These are phyloP conservation scores for Rhizomucor pusillus DNA, from an alignment of 371 early-diverging fungal genomes.

Conservation along the genomic window DNA sequence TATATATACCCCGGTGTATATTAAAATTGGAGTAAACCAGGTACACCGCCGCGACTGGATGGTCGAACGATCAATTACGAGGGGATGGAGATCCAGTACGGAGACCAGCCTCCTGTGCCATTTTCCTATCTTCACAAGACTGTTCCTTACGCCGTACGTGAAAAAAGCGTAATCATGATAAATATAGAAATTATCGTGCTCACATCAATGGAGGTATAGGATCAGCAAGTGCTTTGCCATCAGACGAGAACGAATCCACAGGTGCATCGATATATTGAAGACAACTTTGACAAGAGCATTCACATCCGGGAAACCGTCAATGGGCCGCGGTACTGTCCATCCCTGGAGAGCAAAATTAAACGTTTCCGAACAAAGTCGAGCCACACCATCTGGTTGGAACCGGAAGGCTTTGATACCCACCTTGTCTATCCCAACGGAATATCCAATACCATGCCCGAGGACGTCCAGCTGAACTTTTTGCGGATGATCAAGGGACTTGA, in stretches of 20 bases:
- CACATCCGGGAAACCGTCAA: slow-evolving; percentile 83
- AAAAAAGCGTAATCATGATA: neutral
- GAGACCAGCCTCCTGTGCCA: slow-evolving; percentile 74
- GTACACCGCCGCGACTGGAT: slow-evolving; percentile 81
- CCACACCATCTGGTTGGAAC: slow-evolving; percentile 83
- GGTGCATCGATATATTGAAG: slow-evolving; percentile 68
- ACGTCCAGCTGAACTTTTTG: slow-evolving; percentile 69
- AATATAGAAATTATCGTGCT: neutral
- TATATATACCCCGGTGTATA: neutral
- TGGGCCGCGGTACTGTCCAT: slow-evolving; percentile 88
- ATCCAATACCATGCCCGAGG: slow-evolving; percentile 82
- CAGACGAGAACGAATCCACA: slow-evolving; percentile 73
- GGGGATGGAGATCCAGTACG: slow-evolving; percentile 62
- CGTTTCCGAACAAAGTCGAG: slow-evolving; percentile 65
- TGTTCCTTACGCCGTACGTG: slow-evolving; percentile 59
- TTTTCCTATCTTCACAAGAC: slow-evolving; percentile 74
- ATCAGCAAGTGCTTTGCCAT: slow-evolving; percentile 71
- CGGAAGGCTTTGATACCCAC: slow-evolving; percentile 71
- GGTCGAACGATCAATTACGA: slow-evolving; percentile 75
- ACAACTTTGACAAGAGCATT: slow-evolving; percentile 76
- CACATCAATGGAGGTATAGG: slow-evolving; percentile 14
- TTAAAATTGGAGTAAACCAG: slow-evolving; percentile 14
- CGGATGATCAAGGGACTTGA: slow-evolving; percentile 77
- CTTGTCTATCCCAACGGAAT: slow-evolving; percentile 85
- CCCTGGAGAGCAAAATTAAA: slow-evolving; percentile 80